phyloP scores from a whole-genome alignment of 2,329 filamentous ascomycete genomes.

The Alternaria conjuncta region DNA sequence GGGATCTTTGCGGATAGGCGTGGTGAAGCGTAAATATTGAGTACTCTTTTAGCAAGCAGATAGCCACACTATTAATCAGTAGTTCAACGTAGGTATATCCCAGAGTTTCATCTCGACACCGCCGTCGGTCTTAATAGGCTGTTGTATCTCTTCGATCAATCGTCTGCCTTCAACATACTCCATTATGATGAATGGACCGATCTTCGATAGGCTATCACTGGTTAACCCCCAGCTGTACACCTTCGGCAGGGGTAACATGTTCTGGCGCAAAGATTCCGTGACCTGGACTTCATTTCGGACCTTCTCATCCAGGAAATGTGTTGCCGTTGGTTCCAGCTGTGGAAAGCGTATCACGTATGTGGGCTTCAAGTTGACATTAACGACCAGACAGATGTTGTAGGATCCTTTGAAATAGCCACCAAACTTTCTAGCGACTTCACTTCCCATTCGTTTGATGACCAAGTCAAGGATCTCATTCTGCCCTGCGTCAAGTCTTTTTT shows the following conservation, averaged over 20 bases:
- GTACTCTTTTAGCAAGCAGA: too few species aligned
- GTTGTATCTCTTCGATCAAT: background rate
- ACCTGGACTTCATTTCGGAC: background rate
- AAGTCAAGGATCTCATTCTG: background rate
- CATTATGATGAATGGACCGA: background rate
- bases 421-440: background rate
- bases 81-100: too few species aligned
- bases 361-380: background rate
- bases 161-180: background rate
- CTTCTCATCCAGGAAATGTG: background rate
- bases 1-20: too few species aligned
- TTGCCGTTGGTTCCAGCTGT: background rate
- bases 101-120: background rate
- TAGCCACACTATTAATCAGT: too few species aligned
- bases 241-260: too few species aligned
- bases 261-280: too few species aligned
- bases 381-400: background rate
- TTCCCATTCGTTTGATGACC: background rate
- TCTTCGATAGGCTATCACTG: background rate
- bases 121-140: background rate
- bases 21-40: too few species aligned
- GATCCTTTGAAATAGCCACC: background rate
- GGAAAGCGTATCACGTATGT: background rate
- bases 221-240: background rate
- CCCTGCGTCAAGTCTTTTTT: background rate